Evolutionary conservation across 75 land plant genomes (phyloP).

Genomic region (Gnetum montanum): DNA sequence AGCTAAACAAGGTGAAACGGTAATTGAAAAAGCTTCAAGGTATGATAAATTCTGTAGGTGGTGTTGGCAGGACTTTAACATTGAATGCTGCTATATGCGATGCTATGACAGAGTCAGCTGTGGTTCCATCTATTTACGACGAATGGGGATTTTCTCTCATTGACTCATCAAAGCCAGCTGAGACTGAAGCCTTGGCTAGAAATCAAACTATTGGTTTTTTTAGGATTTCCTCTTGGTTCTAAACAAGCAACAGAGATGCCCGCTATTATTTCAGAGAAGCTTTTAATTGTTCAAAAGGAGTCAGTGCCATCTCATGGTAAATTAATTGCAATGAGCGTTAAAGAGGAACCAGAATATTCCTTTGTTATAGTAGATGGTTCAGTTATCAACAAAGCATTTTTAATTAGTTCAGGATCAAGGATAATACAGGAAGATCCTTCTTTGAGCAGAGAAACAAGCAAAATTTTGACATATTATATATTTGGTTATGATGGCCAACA

Average conservation of each 20-base stretch:
- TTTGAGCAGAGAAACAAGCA: too few species aligned
- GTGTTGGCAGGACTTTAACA: conserved; percentile 25
- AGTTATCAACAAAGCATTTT: too few species aligned
- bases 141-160: conserved; percentile 3
- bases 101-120: conserved; percentile 22
- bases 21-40: conserved; percentile 36
- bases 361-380: too few species aligned
- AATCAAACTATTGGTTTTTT: not conserved
- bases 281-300: not conserved
- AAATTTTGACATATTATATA: too few species aligned
- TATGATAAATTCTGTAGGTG: conserved; percentile 48
- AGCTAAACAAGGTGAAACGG: conserved; percentile 40
- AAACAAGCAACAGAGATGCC: not conserved
- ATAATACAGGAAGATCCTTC: too few species aligned
- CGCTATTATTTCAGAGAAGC: not conserved
- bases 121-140: conserved; percentile 3
- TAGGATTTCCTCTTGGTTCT: not conserved
- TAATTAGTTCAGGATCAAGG: too few species aligned
- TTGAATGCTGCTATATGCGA: conserved; percentile 21
- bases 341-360: too few species aligned
- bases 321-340: too few species aligned
- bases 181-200: not conserved
- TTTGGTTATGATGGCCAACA: too few species aligned
- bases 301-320: too few species aligned
- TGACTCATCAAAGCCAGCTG: not conserved